Percentiles rank a stretch among this genome's conserved stretches.
phyloP scores from a whole-genome alignment of 768 basidiomycete species.

The Naganishia antarctica region DNA sequence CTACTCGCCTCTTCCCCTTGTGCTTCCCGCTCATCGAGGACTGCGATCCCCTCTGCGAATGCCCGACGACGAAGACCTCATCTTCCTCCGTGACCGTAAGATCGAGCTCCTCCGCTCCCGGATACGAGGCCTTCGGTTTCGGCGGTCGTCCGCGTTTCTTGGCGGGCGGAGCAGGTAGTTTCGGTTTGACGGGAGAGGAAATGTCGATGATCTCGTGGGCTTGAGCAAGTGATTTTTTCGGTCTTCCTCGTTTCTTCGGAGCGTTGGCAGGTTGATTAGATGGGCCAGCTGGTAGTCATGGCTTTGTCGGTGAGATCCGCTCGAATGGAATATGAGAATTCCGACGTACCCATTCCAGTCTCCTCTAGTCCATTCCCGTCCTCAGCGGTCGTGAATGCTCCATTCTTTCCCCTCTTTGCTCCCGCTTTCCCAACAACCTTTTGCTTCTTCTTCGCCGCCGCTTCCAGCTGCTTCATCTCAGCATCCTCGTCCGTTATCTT shows the following conservation, averaged over 20 bases:
- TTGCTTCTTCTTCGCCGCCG: conserved; percentile 8
- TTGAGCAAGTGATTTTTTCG: not conserved
- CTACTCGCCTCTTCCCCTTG: not conserved
- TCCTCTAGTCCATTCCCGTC: not conserved
- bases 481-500: conserved; percentile 27
- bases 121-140: not conserved
- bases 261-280: not conserved
- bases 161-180: conserved; percentile 4
- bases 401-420: not conserved
- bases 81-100: conserved; percentile 3
- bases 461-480: conserved; percentile 27
- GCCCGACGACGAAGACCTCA: conserved; percentile 6
- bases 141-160: not conserved
- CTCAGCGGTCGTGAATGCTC: not conserved
- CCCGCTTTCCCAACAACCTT: not conserved
- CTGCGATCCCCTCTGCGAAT: conserved; percentile 4
- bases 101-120: not conserved
- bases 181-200: conserved; percentile 1
- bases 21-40: not conserved
- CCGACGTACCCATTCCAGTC: not conserved
- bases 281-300: not conserved
- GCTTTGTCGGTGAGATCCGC: too few species aligned
- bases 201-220: conserved; percentile 14
- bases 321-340: too few species aligned
- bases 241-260: conserved; percentile 13